Evolutionary conservation across 1,139 yeast genomes (phyloP), one percentile per base, ranked within the genome.

Genomic region (Wickerhamomyces sp.): DNA sequence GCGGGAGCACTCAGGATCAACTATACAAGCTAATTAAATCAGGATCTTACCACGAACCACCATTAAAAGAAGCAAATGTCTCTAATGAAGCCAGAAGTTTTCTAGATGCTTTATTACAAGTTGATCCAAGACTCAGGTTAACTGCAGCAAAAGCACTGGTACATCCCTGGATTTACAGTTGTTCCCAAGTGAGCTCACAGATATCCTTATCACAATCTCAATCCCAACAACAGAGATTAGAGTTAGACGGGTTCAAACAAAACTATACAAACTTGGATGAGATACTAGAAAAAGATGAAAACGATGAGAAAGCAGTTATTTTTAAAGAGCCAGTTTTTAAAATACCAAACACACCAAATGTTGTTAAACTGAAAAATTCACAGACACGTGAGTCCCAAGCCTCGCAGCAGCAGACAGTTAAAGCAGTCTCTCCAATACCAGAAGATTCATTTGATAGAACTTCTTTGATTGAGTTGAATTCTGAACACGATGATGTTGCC

Each of bases 1-100:
- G 90, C 57, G 97, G 97, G 1, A 76, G 82, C 39, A 87, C 96
- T 0, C 97, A 90, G 55, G 90, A 86, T 20, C 86, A 84, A 47
- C 68, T 92, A 58, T 87, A 86, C 61, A 74, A 74, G 37, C 84
- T 84, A 53, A 89, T 90, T 30, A 74, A 77, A 41, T 65, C 71
- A 18, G 97, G 97, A 1, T 78, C 83, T 28, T 92, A 81, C 56
- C 92, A 87, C 54, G 85, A 78, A 45, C 81, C 85, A 14, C 92
- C 96, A 0, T 66, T 92, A 35, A 75, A 75, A 42, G 83, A 84
- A 34, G 76, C 76, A 49, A 76, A 79, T 24, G 72, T 87, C 2
- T 79, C 88, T 5, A 62, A 65, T 16, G 75, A 72, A 28, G 92
- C 87, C 0, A 69, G 87, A 38, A 81, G 78, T 47, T 89, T 90